A percentile compares a stretch with the other conserved stretches of the same genome.
These are phyloP conservation scores for Moringa oleifera DNA, from an alignment of 345 rosid genomes.

Conservation along the genomic window DNA sequence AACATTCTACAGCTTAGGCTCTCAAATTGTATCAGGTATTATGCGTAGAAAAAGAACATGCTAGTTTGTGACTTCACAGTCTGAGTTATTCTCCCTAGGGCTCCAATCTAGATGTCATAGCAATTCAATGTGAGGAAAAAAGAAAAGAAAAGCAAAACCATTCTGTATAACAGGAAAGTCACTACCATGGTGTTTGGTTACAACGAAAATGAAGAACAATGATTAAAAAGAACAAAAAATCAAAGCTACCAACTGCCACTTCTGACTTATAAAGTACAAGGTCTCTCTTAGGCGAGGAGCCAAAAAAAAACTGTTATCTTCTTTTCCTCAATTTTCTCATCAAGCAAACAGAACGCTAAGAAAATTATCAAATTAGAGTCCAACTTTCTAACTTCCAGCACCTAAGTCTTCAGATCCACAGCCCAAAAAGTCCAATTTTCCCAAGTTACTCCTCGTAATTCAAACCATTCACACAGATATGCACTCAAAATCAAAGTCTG, in stretches of 20 bases:
- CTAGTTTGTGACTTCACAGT: not conserved
- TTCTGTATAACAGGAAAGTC: not conserved
- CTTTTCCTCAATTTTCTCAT: not conserved
- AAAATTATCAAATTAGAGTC: not conserved
- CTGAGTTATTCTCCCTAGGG: not conserved
- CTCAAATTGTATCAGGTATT: no score
- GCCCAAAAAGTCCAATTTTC: not conserved
- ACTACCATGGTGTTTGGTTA: not conserved
- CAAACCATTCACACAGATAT: not conserved
- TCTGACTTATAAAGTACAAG: not conserved
- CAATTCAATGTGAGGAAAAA: not conserved
- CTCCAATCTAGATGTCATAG: not conserved
- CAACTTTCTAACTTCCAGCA: not conserved
- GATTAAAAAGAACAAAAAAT: not conserved
- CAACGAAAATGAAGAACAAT: not conserved
- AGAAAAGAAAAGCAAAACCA: no score
- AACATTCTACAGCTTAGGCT: no score
- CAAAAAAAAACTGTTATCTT: not conserved
- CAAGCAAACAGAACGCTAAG: not conserved
- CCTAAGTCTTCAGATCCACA: constrained; percentile 4
- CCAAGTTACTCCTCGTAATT: not conserved
- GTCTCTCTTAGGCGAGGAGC: not conserved
- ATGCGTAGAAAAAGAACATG: no score
- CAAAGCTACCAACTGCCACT: no score
- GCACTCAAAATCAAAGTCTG: not conserved